Evolutionary conservation across 2,329 filamentous ascomycete species (phyloP).

Genomic region (Aureobasidium zeae): DNA sequence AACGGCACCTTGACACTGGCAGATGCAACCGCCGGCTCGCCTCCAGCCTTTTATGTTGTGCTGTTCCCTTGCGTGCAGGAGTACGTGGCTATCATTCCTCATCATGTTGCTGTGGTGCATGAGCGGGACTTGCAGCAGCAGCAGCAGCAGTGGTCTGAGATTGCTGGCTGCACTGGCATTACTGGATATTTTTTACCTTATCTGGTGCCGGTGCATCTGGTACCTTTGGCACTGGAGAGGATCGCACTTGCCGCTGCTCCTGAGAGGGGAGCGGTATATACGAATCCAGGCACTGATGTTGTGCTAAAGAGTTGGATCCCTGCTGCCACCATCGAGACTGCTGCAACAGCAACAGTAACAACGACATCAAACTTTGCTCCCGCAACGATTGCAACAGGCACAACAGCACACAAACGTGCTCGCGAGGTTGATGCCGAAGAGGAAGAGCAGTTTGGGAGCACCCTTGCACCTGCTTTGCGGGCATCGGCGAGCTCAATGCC

Average conservation of each 20-base stretch:
- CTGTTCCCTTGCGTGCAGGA: neutral
- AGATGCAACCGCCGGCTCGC: neutral
- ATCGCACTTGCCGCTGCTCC: slow-evolving; percentile 1
- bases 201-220: slow-evolving; percentile 1
- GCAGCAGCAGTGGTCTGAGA: neutral
- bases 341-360: too few relatives aligned
- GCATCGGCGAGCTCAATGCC: too few relatives aligned
- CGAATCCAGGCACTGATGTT: slow-evolving; percentile 4
- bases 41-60: slow-evolving; percentile 9
- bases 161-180: neutral
- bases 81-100: slow-evolving; percentile 7
- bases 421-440: neutral
- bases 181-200: slow-evolving; percentile 6
- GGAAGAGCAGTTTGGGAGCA: too few relatives aligned
- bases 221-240: neutral
- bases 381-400: too few relatives aligned
- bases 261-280: neutral
- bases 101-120: slow-evolving; percentile 3
- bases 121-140: too few relatives aligned
- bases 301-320: neutral
- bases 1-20: neutral
- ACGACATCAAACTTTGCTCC: too few relatives aligned
- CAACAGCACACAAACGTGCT: neutral
- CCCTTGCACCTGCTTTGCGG: too few relatives aligned
- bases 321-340: too few relatives aligned